Evolutionary conservation across 2,329 filamentous ascomycete genomes (phyloP), one percentile per base, ranked within the genome.

Genomic region (Neofusicoccum cordaticola): DNA sequence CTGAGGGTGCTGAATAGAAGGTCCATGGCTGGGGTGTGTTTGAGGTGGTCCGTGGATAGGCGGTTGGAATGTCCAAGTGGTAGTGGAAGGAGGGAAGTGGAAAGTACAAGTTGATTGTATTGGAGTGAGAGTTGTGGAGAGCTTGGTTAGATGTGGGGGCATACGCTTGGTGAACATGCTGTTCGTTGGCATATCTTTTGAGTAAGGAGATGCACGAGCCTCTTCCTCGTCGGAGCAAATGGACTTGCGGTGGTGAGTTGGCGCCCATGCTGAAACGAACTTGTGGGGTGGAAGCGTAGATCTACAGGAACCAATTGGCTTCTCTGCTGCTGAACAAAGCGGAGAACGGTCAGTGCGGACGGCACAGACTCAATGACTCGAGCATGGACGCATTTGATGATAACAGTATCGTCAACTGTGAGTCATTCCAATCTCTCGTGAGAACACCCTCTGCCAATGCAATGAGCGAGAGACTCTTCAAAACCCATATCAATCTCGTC

Each of bases 191-290:
- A 7, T 31, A 31, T 7, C 2, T 31, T 48, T 8, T 48, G 31
- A 48, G 45, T 48, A 27, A 48, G 22, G 45, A 27, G 17, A 17
- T 39, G 53, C 53, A 57, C 53, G 53, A 57, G 39, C 53, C 47
- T 19, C 15, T 37, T 35, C 22, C 53, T 41, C 39, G 44, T 42
- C 22, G 11, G 53, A 41, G 15, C 13, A 44, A 15, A 22, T 19
- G 53, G 48, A 57, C 39, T 57, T 57, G 53, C 53, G 53, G 53
- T 57, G 53, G 53, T 57, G 53, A 57, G 53, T 44, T 57, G 53
- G 53, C 53, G 53, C 2, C 15, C 17, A 5, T 12, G 8, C 27
- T 57, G 53, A 57, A 57, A 57, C 53, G 39, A 41, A 12, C 37
- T 8, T 57, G 53, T 57, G 53, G 53, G 53, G 53, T n/a, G 39